Evolutionary conservation across 2,329 filamentous ascomycete species (phyloP).

Genomic region (Botrytis squamosa): DNA sequence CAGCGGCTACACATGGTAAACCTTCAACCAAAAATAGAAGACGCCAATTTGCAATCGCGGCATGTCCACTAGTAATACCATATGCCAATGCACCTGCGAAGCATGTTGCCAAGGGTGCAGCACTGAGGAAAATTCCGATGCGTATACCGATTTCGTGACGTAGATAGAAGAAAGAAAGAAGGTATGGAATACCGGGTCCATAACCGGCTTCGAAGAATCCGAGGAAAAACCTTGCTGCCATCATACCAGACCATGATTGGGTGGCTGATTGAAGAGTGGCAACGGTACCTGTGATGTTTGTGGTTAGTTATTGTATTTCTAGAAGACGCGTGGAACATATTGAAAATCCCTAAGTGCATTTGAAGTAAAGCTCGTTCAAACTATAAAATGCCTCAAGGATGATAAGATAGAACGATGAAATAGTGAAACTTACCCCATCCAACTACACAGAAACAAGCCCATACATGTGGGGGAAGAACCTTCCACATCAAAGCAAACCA

Average conservation of each 20-base stretch:
- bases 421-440: conserved; percentile 38
- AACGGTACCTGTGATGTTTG: conserved; percentile 6
- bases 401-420: neutral
- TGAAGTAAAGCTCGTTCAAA: neutral
- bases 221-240: conserved; percentile 42
- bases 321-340: neutral
- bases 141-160: conserved; percentile 65
- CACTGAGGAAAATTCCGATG: conserved; percentile 66
- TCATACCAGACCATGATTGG: conserved; percentile 39
- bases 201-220: conserved; percentile 41
- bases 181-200: conserved; percentile 43
- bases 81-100: conserved; percentile 69
- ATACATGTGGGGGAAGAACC: conserved; percentile 42
- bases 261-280: conserved; percentile 48
- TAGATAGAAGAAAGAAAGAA: conserved; percentile 49
- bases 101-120: conserved; percentile 64
- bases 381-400: neutral
- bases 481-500: conserved; percentile 44
- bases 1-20: conserved; percentile 55
- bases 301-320: neutral
- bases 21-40: conserved; percentile 66
- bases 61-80: conserved; percentile 62
- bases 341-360: neutral
- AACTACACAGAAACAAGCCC: conserved; percentile 39
- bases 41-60: conserved; percentile 58